These are phyloP conservation scores for Termitomyces sp. DNA, from an alignment of 1,284 basidiomycete genomes.

Conservation along the genomic window DNA sequence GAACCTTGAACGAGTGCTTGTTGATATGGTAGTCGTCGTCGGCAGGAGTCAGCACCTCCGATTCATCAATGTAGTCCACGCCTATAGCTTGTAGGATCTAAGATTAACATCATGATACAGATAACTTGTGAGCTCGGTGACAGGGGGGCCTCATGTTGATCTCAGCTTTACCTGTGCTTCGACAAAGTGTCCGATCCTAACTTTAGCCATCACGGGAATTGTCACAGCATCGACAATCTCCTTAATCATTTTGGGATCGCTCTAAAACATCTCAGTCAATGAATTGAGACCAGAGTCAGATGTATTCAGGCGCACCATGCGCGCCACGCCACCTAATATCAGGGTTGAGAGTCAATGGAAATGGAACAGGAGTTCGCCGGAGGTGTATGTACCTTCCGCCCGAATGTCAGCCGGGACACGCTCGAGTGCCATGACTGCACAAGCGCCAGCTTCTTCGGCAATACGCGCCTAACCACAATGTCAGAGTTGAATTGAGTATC, in stretches of 20 bases:
- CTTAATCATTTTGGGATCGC: slow-evolving; percentile 96
- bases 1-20: slow-evolving; percentile 90
- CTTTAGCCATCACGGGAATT: slow-evolving; percentile 92
- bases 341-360: background rate
- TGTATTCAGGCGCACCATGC: slow-evolving; percentile 64
- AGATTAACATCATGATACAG: background rate
- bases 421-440: slow-evolving; percentile 97
- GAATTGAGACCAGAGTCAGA: background rate
- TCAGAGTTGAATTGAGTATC: slow-evolving; percentile 16
- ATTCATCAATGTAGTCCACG: slow-evolving; percentile 98
- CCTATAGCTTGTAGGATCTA: slow-evolving; percentile 93
- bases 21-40: slow-evolving; percentile 88
- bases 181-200: slow-evolving; percentile 95
- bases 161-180: slow-evolving; percentile 74
- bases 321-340: slow-evolving; percentile 71
- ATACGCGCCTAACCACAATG: slow-evolving; percentile 72
- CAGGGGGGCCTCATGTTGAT: slow-evolving; percentile 4
- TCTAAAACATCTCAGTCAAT: slow-evolving; percentile 41
- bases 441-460: slow-evolving; percentile 96
- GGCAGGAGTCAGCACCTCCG: slow-evolving; percentile 94
- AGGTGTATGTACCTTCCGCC: slow-evolving; percentile 44
- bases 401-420: slow-evolving; percentile 96
- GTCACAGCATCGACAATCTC: slow-evolving; percentile 89
- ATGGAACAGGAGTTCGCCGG: background rate
- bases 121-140: slow-evolving; percentile 5